Evolutionary conservation across 2,329 filamentous ascomycete species (phyloP), one percentile per base, ranked within the genome.

Genomic region (Dactylellina parvicollis): DNA sequence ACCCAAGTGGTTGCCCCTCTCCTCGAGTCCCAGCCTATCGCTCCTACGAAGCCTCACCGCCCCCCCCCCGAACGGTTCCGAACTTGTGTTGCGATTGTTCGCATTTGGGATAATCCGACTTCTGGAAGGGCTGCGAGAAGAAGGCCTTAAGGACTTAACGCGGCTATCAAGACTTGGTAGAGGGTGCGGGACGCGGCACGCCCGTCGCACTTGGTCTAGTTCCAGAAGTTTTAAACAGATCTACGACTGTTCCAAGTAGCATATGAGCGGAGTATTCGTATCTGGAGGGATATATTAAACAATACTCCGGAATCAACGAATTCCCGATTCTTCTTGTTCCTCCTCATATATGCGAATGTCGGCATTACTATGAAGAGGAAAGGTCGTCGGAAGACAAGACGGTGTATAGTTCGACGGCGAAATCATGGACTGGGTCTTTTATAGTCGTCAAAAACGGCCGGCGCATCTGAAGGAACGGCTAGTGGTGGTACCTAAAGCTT

Each of bases 371-470:
- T 72, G 67, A 72, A 72, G 67, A 72, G 46, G 52, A 72, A 72
- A 60, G 59, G 59, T 65, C 67, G 67, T 49, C 67, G 67, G 67
- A 72, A 72, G 67, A 72, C 67, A 59, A 72, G 67, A 72, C 59
- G 67, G 67, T 72, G 67, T 59, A 72, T 72, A 72, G 67, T 65
- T 72, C 67, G 67, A 72, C 67, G 67, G 67, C 67, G 67, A 72
- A 65, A 72, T 57, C 67, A 72, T 72, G 67, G 67, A 72, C 52
- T 72, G 67, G 67, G 67, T 72, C 59, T 72, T 72, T 65, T 65
- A 72, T 72, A 72, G 67, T 65, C 67, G 67, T 40, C 67, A 72
- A 46, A 72, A 72, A 72, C 67, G 67, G 30, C 67, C 67, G 59
- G 67, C 67, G 26, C 59, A 72, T 65, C 67, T 72, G 10, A 72